Evolutionary conservation across 2,329 filamentous ascomycete genomes (phyloP).

Genomic region (Diaporthe longicolla): DNA sequence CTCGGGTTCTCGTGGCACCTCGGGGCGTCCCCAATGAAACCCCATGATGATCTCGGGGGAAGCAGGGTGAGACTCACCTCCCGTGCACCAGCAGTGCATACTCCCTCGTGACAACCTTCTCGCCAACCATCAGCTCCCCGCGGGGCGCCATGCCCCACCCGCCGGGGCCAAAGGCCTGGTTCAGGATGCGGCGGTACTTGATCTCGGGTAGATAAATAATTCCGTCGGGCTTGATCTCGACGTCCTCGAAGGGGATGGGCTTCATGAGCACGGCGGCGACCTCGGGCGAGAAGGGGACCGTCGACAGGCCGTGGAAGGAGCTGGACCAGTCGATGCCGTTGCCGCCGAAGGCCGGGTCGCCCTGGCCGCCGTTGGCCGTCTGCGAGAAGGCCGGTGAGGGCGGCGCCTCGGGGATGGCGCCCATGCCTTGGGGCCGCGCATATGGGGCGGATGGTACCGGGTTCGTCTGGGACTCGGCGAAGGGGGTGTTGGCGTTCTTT

Average conservation of each 20-base stretch:
- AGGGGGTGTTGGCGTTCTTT: conserved; percentile 37
- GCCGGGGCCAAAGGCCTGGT: conserved; percentile 92
- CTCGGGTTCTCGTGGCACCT: not conserved
- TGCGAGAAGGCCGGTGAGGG: conserved; percentile 34
- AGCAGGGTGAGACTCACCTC: conserved; percentile 70
- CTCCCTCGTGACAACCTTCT: conserved; percentile 86
- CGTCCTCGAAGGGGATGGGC: conserved; percentile 78
- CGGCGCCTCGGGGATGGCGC: conserved; percentile 37
- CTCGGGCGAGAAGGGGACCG: conserved; percentile 78
- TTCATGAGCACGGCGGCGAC: conserved; percentile 77
- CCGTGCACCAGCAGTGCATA: conserved; percentile 93
- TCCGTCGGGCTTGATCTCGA: conserved; percentile 98
- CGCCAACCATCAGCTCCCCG: conserved; percentile 87
- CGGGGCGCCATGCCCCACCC: conserved; percentile 95
- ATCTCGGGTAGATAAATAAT: conserved; percentile 98
- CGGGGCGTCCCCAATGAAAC: not conserved
- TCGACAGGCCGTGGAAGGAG: conserved; percentile 85
- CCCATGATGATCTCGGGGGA: not conserved
- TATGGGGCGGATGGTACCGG: conserved; percentile 36
- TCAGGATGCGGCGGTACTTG: conserved; percentile 94
- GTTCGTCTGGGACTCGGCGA: conserved; percentile 38
- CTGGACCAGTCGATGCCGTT: conserved; percentile 80
- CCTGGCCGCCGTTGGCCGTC: conserved; percentile 18
- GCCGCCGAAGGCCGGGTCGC: conserved; percentile 30
- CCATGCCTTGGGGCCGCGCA: conserved; percentile 20